A percentile compares a stretch with the other conserved stretches of the same genome.
phyloP scores from a whole-genome alignment of 208 protist genomes.

The Trypanosoma boissoni region DNA sequence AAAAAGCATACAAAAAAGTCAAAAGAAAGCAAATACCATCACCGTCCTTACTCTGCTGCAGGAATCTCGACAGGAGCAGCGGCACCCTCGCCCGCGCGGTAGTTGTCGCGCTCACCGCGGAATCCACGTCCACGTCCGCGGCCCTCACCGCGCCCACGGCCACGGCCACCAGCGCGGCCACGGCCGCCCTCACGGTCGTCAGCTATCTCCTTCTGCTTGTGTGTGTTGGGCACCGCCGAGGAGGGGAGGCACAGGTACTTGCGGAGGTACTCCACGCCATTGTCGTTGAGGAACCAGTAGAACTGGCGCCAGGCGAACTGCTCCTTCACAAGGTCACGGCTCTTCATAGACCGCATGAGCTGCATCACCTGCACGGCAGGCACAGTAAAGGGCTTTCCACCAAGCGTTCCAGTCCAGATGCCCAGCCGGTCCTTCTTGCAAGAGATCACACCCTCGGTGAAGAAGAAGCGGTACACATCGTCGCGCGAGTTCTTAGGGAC shows the following conservation, averaged over 20 bases:
- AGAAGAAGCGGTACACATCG: slow-evolving; percentile 92
- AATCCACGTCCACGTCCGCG: slow-evolving; percentile 68
- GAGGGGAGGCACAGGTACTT: slow-evolving; percentile 90
- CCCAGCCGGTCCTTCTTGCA: slow-evolving; percentile 91
- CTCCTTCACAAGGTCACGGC: slow-evolving; percentile 91
- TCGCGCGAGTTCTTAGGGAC: slow-evolving; percentile 77
- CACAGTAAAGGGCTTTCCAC: slow-evolving; percentile 73
- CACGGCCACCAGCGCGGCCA: slow-evolving; percentile 37
- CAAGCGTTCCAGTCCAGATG: slow-evolving; percentile 79
- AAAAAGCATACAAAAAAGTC: slow-evolving; percentile 5
- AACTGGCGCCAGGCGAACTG: slow-evolving; percentile 94
- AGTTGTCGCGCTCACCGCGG: slow-evolving; percentile 73
- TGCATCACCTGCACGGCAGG: slow-evolving; percentile 86
- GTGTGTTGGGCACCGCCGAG: slow-evolving; percentile 87
- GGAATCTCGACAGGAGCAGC: slow-evolving; percentile 28
- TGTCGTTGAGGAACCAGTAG: slow-evolving; percentile 94
- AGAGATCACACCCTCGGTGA: slow-evolving; percentile 87
- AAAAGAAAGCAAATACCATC: slow-evolving; percentile 24
- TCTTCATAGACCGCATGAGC: slow-evolving; percentile 90
- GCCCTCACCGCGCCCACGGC: slow-evolving; percentile 36
- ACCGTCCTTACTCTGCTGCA: slow-evolving; percentile 45
- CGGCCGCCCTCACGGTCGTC: slow-evolving; percentile 60
- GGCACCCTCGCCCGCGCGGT: slow-evolving; percentile 52
- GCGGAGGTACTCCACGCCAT: slow-evolving; percentile 92
- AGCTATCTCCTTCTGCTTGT: slow-evolving; percentile 64